Conservation (phyloP, 2,329 filamentous ascomycete genomes). For the Plenodomus lindquistii region DNA sequence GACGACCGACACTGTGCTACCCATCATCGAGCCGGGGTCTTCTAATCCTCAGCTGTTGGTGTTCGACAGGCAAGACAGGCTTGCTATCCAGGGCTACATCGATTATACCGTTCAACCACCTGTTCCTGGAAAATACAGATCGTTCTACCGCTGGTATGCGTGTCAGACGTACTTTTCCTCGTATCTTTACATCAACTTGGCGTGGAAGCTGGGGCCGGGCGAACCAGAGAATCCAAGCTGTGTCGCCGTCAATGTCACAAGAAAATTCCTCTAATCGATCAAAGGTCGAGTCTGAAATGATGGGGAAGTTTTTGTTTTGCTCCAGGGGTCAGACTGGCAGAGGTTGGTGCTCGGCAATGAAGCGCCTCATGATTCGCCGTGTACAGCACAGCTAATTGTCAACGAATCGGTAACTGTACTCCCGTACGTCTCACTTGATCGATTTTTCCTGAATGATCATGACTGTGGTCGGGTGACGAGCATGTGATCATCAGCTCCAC, state of each 20-base stretch:
- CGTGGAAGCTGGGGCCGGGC: constrained; percentile 47
- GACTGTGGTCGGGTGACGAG: too few species aligned
- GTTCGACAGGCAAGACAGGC: constrained; percentile 45
- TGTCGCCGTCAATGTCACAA: constrained; percentile 48
- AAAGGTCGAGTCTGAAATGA: background rate
- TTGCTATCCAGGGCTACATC: constrained; percentile 47
- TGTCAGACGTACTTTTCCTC: constrained; percentile 48
- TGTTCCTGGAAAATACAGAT: constrained; percentile 16
- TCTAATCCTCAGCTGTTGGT: constrained; percentile 35
- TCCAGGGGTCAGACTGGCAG: too few species aligned
- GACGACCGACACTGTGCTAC: constrained; percentile 48
- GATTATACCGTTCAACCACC: constrained; percentile 47
- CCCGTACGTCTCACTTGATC: too few species aligned
- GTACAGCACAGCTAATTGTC: background rate
- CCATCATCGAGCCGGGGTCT: constrained; percentile 45
- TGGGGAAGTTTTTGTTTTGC: background rate
- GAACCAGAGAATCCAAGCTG: constrained; percentile 53
- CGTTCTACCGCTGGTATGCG: constrained; percentile 51
- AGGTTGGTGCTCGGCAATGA: background rate
- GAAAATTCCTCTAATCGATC: constrained; percentile 23
- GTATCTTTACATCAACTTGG: constrained; percentile 51
- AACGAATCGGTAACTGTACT: background rate
- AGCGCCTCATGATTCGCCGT: background rate
- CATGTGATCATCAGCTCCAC: too few species aligned
- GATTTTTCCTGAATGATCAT: too few species aligned